Evolutionary conservation across 2,329 filamentous ascomycete species (phyloP).

Genomic region (Phaeosphaeria sp.): DNA sequence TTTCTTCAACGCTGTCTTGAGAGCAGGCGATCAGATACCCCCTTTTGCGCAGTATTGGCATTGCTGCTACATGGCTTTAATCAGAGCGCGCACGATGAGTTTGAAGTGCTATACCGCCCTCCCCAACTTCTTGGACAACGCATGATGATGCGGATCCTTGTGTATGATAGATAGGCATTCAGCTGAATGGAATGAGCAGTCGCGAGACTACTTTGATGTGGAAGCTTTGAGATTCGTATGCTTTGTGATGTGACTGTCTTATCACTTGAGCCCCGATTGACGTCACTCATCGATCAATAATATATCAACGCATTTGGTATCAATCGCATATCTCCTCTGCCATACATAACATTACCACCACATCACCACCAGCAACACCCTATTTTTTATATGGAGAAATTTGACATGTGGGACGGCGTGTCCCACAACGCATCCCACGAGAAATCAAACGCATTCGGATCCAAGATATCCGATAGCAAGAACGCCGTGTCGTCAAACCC

Average conservation of each 20-base stretch:
- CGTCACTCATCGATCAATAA: neutral
- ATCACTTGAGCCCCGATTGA: neutral
- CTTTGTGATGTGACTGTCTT: neutral
- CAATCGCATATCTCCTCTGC: neutral
- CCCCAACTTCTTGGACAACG: neutral
- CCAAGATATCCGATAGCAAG: slow-evolving; percentile 39
- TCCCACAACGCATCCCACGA: slow-evolving; percentile 48
- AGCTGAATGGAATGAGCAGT: neutral
- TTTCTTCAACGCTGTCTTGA: slow-evolving; percentile 3
- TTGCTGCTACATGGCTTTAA: slow-evolving; percentile 5
- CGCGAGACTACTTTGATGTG: neutral
- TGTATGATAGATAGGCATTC: neutral
- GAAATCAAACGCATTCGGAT: slow-evolving; percentile 45
- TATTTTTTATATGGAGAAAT: slow-evolving; percentile 34
- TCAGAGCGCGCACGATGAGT: neutral
- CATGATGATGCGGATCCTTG: neutral
- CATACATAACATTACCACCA: neutral
- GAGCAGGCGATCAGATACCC: slow-evolving; percentile 5
- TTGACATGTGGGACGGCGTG: slow-evolving; percentile 42
- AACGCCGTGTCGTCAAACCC: slow-evolving; percentile 36
- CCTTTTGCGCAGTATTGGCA: neutral
- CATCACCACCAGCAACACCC: neutral
- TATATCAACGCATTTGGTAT: neutral
- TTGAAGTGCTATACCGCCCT: neutral
- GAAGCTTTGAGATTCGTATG: neutral